Percentiles rank a stretch among this genome's conserved stretches.
Evolutionary conservation across 768 basidiomycete species (phyloP).

Genomic region (Boletus vermiculosoides): DNA sequence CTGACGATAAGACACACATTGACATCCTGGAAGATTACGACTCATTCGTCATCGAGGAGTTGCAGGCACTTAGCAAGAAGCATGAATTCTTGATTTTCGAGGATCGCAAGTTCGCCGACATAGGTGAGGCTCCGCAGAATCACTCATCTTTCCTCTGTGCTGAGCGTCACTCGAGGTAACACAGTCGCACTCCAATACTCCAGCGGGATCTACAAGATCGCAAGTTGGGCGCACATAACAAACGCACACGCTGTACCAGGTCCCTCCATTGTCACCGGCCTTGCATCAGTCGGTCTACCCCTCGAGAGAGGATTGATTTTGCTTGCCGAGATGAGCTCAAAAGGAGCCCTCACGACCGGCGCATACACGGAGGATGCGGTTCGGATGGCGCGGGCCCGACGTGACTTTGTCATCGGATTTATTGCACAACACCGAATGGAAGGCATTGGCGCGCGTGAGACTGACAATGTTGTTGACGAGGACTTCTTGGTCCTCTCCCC

Average conservation of each 20-base stretch:
- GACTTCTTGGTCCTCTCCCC: conserved; percentile 93
- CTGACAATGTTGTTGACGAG: conserved; percentile 43
- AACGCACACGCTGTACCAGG: conserved; percentile 97
- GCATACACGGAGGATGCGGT: conserved; percentile 82
- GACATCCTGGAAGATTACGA: conserved; percentile 96
- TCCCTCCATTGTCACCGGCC: conserved; percentile 90
- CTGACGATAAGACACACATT: conserved; percentile 77
- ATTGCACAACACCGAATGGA: conserved; percentile 90
- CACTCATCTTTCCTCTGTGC: neutral
- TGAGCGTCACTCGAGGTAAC: conserved; percentile 62
- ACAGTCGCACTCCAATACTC: conserved; percentile 96
- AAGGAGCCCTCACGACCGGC: conserved; percentile 80
- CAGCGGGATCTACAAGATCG: conserved; percentile 88
- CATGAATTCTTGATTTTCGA: conserved; percentile 97
- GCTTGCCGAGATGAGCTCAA: conserved; percentile 95
- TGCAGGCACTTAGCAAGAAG: conserved; percentile 69
- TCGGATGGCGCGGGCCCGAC: conserved; percentile 78
- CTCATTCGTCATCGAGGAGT: conserved; percentile 58
- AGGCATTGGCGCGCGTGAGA: conserved; percentile 42
- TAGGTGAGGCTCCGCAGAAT: conserved; percentile 54
- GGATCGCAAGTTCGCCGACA: conserved; percentile 98
- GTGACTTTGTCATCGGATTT: conserved; percentile 93
- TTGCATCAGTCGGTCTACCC: conserved; percentile 81
- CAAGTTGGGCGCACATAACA: conserved; percentile 94
- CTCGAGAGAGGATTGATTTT: conserved; percentile 82